Evolutionary conservation across 768 basidiomycete genomes (phyloP).

Genomic region (Wakefieldia striispora): DNA sequence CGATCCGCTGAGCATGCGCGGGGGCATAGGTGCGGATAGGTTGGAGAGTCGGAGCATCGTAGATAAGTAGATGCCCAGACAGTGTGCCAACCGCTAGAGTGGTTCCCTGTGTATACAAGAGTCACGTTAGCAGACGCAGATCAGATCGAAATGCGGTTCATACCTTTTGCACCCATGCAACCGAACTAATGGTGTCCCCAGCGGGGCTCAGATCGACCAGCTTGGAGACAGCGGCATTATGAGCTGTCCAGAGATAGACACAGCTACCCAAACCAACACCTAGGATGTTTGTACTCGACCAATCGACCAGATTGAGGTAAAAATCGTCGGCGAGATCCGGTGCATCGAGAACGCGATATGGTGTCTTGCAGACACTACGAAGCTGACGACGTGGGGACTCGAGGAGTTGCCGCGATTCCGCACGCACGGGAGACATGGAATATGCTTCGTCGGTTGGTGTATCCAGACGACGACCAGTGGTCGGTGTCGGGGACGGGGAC

Average conservation of each 20-base stretch:
- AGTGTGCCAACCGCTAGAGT: conserved; percentile 92
- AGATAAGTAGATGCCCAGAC: conserved; percentile 87
- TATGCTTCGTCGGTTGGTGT: conserved; percentile 87
- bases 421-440: conserved; percentile 85
- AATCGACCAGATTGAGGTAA: conserved; percentile 96
- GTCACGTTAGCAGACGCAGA: background rate
- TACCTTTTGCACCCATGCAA: conserved; percentile 89
- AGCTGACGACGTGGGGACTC: conserved; percentile 80
- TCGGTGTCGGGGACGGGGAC: conserved; percentile 58
- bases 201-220: conserved; percentile 74
- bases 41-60: conserved; percentile 79
- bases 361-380: conserved; percentile 87
- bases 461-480: conserved; percentile 55
- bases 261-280: conserved; percentile 90
- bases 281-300: conserved; percentile 93
- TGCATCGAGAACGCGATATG: conserved; percentile 95
- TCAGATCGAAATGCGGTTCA: background rate
- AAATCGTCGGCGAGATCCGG: conserved; percentile 98
- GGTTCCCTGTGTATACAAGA: conserved; percentile 50
- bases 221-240: conserved; percentile 89
- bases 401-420: conserved; percentile 77
- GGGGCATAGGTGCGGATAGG: conserved; percentile 77
- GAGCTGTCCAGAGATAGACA: conserved; percentile 97
- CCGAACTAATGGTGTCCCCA: conserved; percentile 76
- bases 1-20: conserved; percentile 88